phyloP scores from a whole-genome alignment of 345 rosid species.

The Camelina hispida region DNA sequence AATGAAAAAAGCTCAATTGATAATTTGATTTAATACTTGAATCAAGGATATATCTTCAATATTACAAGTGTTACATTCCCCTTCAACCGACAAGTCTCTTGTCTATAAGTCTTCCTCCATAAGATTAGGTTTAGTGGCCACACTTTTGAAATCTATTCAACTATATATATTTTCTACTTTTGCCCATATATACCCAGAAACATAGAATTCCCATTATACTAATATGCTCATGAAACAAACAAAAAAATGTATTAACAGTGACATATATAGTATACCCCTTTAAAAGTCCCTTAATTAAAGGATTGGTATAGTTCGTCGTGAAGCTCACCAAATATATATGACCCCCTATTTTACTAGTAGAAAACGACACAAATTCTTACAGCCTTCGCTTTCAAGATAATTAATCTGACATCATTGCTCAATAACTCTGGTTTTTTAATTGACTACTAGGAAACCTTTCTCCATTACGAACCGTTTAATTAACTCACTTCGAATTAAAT shows the following conservation, averaged over 20 bases:
- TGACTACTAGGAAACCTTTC: conserved; percentile 21
- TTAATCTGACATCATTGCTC: conserved; percentile 28
- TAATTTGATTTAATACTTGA: not conserved
- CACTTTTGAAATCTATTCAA: conserved; percentile 8
- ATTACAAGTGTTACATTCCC: not conserved
- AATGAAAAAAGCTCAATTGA: not conserved
- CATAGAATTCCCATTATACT: no score
- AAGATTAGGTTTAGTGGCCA: conserved; percentile 18
- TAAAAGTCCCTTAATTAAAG: not conserved
- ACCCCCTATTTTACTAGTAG: conserved; percentile 4
- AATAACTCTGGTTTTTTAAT: conserved; percentile 3
- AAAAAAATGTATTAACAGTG: not conserved
- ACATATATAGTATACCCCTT: not conserved
- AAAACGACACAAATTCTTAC: conserved; percentile 34
- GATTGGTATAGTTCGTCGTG: conserved; percentile 13
- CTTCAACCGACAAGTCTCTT: not conserved
- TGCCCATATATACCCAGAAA: no score
- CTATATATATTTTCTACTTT: conserved; percentile 2
- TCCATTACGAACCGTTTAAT: not conserved
- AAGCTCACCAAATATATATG: conserved; percentile 23
- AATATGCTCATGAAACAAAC: not conserved
- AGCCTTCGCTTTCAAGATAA: conserved; percentile 33
- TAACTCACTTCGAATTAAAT: conserved; percentile 1
- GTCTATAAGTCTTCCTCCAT: conserved; percentile 16
- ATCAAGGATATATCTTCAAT: no score